phyloP scores from a whole-genome alignment of 495 filamentous ascomycete genomes.

The Pseudomonodictys pantanalensis region DNA sequence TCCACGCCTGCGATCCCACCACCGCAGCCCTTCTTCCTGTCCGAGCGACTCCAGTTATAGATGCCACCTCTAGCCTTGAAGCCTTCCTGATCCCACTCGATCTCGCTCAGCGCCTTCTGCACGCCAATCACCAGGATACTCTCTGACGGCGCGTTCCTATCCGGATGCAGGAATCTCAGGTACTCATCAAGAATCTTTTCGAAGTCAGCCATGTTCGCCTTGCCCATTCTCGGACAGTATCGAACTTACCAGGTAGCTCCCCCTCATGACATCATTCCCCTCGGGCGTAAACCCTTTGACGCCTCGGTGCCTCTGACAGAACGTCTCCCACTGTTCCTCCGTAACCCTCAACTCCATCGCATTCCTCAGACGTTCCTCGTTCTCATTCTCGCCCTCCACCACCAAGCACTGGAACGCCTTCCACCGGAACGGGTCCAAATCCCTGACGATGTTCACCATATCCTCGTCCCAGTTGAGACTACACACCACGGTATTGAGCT shows the following conservation, averaged over 20 bases:
- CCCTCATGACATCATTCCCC: constrained; percentile 49
- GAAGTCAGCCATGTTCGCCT: neutral
- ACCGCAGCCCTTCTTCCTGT: neutral
- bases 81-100: constrained; percentile 50
- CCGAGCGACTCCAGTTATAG: constrained; percentile 49
- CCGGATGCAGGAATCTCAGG: constrained; percentile 53
- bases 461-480: constrained; percentile 53
- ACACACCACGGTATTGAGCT: constrained; percentile 59
- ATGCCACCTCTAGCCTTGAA: constrained; percentile 51
- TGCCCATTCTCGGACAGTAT: constrained; percentile 29
- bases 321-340: constrained; percentile 48
- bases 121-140: constrained; percentile 55
- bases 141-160: constrained; percentile 32
- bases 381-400: constrained; percentile 56
- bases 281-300: constrained; percentile 49
- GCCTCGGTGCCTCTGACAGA: constrained; percentile 50
- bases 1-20: neutral
- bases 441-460: constrained; percentile 48
- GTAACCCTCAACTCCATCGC: constrained; percentile 49
- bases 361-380: constrained; percentile 46
- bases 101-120: constrained; percentile 46
- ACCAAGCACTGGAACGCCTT: constrained; percentile 59
- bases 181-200: constrained; percentile 54
- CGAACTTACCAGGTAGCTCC: constrained; percentile 41
- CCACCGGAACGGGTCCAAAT: constrained; percentile 53